Evolutionary conservation across 352 stramenopile species (phyloP).

Genomic region (Thalassiosira oceanica): DNA sequence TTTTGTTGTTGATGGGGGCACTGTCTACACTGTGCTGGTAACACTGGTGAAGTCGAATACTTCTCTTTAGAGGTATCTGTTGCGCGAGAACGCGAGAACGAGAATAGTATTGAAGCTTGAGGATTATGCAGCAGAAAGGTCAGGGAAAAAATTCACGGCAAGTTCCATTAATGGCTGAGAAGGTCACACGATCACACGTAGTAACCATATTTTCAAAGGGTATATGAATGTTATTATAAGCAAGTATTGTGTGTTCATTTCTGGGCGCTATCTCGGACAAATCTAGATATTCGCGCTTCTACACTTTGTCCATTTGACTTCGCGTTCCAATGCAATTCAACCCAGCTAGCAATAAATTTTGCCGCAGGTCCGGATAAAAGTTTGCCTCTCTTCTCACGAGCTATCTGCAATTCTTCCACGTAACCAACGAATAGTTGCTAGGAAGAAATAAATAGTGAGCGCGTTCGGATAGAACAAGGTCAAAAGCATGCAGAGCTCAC

Average conservation of each 20-base stretch:
- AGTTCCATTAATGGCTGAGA: too few species aligned
- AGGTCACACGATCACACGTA: too few species aligned
- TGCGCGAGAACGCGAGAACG: too few species aligned
- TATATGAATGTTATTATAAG: slow-evolving; percentile 51
- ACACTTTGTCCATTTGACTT: slow-evolving; percentile 3
- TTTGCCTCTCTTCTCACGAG: slow-evolving; percentile 28
- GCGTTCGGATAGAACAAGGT: not conserved
- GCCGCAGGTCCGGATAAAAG: slow-evolving; percentile 24
- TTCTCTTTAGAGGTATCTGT: too few species aligned
- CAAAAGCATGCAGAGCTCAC: slow-evolving; percentile 1
- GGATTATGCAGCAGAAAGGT: too few species aligned
- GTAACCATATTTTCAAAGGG: slow-evolving; percentile 42
- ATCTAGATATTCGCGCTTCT: not conserved
- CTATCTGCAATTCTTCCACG: slow-evolving; percentile 41
- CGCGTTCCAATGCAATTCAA: slow-evolving; percentile 27
- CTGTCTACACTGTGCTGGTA: too few species aligned
- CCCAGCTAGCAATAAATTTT: slow-evolving; percentile 34
- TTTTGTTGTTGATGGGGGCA: too few species aligned
- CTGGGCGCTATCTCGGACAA: not conserved
- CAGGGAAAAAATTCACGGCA: too few species aligned
- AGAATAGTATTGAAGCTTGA: too few species aligned
- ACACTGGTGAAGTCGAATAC: too few species aligned
- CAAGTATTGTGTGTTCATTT: slow-evolving; percentile 36
- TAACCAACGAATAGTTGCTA: slow-evolving; percentile 52
- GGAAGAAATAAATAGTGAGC: too few species aligned